Evolutionary conservation across 768 basidiomycete species (phyloP).

Genomic region (Boletellus ananas): DNA sequence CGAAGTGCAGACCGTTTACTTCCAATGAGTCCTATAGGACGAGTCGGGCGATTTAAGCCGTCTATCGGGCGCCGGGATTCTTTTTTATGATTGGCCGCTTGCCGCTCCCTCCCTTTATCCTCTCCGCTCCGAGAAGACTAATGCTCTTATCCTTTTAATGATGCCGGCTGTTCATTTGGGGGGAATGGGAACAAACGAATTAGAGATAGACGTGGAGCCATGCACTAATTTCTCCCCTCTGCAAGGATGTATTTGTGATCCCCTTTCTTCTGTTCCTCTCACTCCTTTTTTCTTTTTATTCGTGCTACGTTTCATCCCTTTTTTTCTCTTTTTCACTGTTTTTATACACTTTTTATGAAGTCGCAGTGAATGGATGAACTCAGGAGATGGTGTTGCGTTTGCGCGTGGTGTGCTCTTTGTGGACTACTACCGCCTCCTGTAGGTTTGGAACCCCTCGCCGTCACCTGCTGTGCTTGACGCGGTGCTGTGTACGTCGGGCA

Average conservation of each 20-base stretch:
- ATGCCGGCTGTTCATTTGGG: background rate
- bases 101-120: too few species aligned
- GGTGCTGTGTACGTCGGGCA: too few species aligned
- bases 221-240: background rate
- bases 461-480: too few species aligned
- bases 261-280: background rate
- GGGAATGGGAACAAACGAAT: background rate
- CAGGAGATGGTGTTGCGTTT: background rate
- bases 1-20: constrained; percentile 70
- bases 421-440: too few species aligned
- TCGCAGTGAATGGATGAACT: background rate
- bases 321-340: background rate
- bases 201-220: background rate
- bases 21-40: constrained; percentile 39
- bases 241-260: constrained; percentile 4
- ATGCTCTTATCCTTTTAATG: constrained; percentile 1
- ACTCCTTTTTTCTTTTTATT: background rate
- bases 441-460: too few species aligned
- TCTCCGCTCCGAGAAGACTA: background rate
- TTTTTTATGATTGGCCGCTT: background rate
- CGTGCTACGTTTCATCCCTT: too few species aligned
- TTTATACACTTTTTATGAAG: constrained; percentile 9
- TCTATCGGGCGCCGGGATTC: background rate
- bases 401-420: background rate
- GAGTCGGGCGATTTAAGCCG: background rate